Evolutionary conservation across 495 filamentous ascomycete genomes (phyloP).

Genomic region (Penicillium flavigenum): DNA sequence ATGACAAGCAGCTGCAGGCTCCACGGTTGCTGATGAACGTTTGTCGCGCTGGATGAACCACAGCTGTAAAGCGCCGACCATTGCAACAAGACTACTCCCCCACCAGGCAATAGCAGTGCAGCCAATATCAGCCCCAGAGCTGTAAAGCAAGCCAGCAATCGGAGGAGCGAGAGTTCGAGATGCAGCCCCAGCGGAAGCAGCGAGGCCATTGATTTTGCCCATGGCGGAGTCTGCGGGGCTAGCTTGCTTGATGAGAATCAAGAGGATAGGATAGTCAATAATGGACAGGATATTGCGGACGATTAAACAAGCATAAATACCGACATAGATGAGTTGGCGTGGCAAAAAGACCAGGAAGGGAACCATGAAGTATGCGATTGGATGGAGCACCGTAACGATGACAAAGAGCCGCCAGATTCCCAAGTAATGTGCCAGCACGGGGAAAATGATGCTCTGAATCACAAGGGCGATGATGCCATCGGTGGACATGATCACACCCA

Average conservation of each 20-base stretch:
- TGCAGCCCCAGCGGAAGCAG: constrained; percentile 74
- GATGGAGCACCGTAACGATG: constrained; percentile 70
- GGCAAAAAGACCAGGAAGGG: constrained; percentile 67
- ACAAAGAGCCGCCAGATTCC: constrained; percentile 74
- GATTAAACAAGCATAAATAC: constrained; percentile 70
- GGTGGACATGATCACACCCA: constrained; percentile 75
- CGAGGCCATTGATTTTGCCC: constrained; percentile 78
- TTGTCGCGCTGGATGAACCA: constrained; percentile 59
- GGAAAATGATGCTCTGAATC: constrained; percentile 76
- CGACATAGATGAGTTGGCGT: constrained; percentile 53
- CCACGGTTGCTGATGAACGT: constrained; percentile 38
- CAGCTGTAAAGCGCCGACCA: constrained; percentile 66
- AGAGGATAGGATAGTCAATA: constrained; percentile 71
- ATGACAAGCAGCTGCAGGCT: constrained; percentile 33
- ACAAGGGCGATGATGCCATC: constrained; percentile 78
- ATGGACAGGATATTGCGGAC: constrained; percentile 77
- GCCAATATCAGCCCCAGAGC: constrained; percentile 60
- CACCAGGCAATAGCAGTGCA: constrained; percentile 81
- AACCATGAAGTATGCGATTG: constrained; percentile 72
- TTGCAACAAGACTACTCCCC: constrained; percentile 66
- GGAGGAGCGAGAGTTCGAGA: constrained; percentile 76
- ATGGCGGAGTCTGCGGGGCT: constrained; percentile 64
- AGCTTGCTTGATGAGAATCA: constrained; percentile 83
- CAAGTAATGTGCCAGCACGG: constrained; percentile 64
- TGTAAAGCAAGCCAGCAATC: constrained; percentile 72